Conservation (phyloP, 768 basidiomycete genomes). For the Pleurotus citrinopileatus region DNA sequence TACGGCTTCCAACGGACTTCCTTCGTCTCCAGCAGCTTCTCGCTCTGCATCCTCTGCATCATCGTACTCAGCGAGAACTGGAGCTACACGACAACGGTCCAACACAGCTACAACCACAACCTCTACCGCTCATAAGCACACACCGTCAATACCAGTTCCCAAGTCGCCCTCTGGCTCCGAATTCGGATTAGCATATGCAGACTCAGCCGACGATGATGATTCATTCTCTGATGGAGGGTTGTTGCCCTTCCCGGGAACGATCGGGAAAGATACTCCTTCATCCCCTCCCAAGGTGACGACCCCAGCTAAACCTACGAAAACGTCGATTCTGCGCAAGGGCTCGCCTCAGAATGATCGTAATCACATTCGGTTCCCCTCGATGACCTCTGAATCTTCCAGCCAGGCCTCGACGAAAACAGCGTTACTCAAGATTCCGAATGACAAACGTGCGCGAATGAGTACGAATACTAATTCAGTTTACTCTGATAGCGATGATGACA, state of each 20-base stretch:
- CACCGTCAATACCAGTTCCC: slow-evolving; percentile 13
- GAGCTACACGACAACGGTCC: neutral
- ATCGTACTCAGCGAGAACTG: slow-evolving; percentile 8
- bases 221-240: slow-evolving; percentile 14
- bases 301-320: slow-evolving; percentile 16
- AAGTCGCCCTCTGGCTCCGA: slow-evolving; percentile 40
- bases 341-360: slow-evolving; percentile 16
- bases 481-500: slow-evolving; percentile 2
- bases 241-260: slow-evolving; percentile 14
- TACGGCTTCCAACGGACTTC: neutral
- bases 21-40: slow-evolving; percentile 3
- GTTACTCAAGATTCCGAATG: neutral
- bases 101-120: slow-evolving; percentile 4
- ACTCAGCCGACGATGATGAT: slow-evolving; percentile 43
- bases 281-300: too few relatives aligned
- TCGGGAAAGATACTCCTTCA: slow-evolving; percentile 21
- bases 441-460: slow-evolving; percentile 1
- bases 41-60: slow-evolving; percentile 3
- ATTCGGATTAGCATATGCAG: slow-evolving; percentile 49
- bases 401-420: neutral
- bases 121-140: neutral
- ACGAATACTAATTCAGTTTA: slow-evolving; percentile 4
- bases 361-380: slow-evolving; percentile 9
- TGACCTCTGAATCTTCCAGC: neutral
- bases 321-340: slow-evolving; percentile 23